phyloP scores from a whole-genome alignment of 495 filamentous ascomycete species.

The Massariosphaeria phaeospora region DNA sequence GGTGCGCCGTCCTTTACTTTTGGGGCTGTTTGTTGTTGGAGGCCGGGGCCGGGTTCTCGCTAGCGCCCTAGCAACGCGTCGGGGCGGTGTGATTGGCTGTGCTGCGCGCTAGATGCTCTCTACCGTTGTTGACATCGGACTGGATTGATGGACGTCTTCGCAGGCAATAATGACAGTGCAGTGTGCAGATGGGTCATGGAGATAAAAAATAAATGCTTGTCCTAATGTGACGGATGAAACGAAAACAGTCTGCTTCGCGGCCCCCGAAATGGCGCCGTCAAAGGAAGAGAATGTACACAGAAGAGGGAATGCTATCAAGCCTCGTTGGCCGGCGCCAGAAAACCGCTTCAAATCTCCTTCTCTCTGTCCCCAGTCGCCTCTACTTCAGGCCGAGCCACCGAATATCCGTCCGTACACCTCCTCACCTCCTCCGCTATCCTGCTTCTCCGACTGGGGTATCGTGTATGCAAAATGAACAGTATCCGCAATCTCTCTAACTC shows the following conservation, averaged over 20 bases:
- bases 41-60: neutral
- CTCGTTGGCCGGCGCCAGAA: neutral
- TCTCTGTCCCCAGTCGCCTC: conserved; percentile 15
- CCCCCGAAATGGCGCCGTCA: neutral
- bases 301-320: conserved; percentile 5
- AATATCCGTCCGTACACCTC: neutral
- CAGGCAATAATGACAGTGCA: neutral
- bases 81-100: conserved; percentile 9
- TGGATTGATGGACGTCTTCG: too few species aligned
- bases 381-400: neutral
- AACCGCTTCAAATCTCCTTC: neutral
- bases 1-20: neutral
- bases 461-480: conserved; percentile 28
- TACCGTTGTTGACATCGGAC: conserved; percentile 2
- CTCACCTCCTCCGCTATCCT: conserved; percentile 4
- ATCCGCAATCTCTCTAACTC: conserved; percentile 26
- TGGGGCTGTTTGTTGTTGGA: conserved; percentile 5
- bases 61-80: conserved; percentile 17
- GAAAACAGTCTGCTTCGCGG: too few species aligned
- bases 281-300: neutral
- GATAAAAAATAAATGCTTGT: neutral
- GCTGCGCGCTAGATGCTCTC: neutral
- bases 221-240: too few species aligned
- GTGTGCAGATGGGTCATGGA: neutral
- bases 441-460: conserved; percentile 31